Evolutionary conservation across 257 asterid species (phyloP).

Genomic region (Solanum appendiculatum): DNA sequence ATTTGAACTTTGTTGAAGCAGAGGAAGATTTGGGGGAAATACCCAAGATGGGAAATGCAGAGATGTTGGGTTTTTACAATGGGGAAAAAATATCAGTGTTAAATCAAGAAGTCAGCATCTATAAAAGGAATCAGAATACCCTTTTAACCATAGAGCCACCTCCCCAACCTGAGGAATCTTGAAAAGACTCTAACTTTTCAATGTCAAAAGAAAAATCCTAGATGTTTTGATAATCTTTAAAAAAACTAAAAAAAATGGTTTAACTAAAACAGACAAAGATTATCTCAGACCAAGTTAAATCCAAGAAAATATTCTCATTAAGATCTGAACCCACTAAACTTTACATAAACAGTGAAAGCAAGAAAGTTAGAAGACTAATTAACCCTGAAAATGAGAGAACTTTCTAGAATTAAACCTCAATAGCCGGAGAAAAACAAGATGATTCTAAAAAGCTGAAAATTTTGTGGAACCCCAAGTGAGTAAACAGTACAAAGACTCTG

Average conservation of each 20-base stretch:
- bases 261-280: conserved; percentile 4
- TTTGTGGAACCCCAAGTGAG: conserved; percentile 20
- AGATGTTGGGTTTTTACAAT: conserved; percentile 38
- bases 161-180: conserved; percentile 54
- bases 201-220: conserved; percentile 27
- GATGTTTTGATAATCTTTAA: conserved; percentile 9
- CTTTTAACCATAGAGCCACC: conserved; percentile 39
- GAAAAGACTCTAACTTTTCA: conserved; percentile 31
- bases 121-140: conserved; percentile 67
- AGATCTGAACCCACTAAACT: conserved; percentile 36
- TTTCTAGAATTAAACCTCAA: neutral
- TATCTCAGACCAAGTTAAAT: neutral
- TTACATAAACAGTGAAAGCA: neutral
- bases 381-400: neutral
- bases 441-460: conserved; percentile 33
- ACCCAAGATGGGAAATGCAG: conserved; percentile 14
- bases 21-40: conserved; percentile 8
- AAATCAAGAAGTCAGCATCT: conserved; percentile 46
- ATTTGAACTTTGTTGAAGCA: conserved; percentile 3
- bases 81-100: conserved; percentile 31
- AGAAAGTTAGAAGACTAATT: neutral
- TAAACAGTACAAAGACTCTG: conserved; percentile 7
- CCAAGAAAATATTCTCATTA: neutral
- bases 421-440: conserved; percentile 20
- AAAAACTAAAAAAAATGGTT: neutral